Percentiles rank a stretch among this genome's conserved stretches.
These are phyloP conservation scores for Chondrus crispus DNA, from an alignment of 23 red algal genomes.

Conservation along the genomic window DNA sequence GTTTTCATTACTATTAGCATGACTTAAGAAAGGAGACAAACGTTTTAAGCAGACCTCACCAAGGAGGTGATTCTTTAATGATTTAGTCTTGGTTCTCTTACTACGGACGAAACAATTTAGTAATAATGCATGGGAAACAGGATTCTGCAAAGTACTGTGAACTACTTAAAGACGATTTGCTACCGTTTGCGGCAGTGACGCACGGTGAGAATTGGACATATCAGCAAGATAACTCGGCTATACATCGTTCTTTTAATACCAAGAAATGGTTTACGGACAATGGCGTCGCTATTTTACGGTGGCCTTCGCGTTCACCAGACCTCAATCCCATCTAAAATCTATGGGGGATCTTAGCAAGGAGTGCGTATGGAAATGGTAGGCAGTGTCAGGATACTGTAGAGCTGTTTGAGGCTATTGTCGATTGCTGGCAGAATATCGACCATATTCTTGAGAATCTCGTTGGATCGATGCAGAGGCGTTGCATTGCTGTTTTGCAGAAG, in stretches of 20 bases:
- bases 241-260: neutral
- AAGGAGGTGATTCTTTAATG: neutral
- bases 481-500: neutral
- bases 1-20: neutral
- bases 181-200: neutral
- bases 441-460: neutral
- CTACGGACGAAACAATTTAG: neutral
- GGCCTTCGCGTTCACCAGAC: slow-evolving; percentile 8
- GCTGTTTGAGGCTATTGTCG: neutral
- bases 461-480: neutral
- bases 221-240: neutral
- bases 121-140: neutral
- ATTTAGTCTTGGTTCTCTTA: neutral
- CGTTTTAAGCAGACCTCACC: neutral
- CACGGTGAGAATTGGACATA: neutral
- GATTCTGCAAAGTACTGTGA: slow-evolving; percentile 8
- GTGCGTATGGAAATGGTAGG: neutral
- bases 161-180: neutral
- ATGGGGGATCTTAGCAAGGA: neutral
- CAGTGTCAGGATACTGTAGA: neutral
- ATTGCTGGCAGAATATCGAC: neutral
- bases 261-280: neutral
- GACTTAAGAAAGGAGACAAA: neutral
- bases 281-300: neutral
- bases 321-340: slow-evolving; percentile 6